Percentiles rank a stretch among this genome's conserved stretches.
Evolutionary conservation across 2,329 filamentous ascomycete genomes (phyloP).

Genomic region (Aureobasidium namibiae): DNA sequence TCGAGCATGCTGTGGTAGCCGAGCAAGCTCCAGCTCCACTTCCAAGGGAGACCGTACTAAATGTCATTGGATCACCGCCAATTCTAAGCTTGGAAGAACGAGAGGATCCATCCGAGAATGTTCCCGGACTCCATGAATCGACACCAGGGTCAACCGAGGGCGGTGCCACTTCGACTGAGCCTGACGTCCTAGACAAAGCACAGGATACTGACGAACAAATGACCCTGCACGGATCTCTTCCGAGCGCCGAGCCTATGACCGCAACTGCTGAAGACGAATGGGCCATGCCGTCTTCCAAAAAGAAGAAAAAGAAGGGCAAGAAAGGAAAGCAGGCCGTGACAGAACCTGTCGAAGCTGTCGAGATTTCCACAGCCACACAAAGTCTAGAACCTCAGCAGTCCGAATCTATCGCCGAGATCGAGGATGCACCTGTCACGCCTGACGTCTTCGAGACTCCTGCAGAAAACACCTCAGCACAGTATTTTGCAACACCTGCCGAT

Average conservation of each 20-base stretch:
- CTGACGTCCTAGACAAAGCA: neutral
- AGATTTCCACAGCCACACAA: neutral
- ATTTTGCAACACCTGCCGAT: neutral
- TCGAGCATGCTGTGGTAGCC: neutral
- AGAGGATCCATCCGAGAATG: too few relatives aligned
- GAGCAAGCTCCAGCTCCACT: neutral
- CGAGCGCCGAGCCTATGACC: neutral
- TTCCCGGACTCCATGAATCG: neutral
- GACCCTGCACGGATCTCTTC: neutral
- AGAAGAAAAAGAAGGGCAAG: slow-evolving; percentile 21
- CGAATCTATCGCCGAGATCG: neutral
- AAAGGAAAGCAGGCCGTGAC: slow-evolving; percentile 15
- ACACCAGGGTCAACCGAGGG: neutral
- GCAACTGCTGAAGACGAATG: slow-evolving; percentile 2
- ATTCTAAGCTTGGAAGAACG: too few relatives aligned
- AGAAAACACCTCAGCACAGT: neutral
- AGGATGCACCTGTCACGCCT: neutral
- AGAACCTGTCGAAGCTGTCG: neutral
- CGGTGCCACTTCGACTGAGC: neutral
- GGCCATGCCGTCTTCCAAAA: slow-evolving; percentile 13
- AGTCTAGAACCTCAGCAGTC: neutral
- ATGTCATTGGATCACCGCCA: neutral
- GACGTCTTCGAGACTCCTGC: slow-evolving; percentile 6
- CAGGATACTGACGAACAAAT: neutral
- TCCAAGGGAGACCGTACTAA: too few relatives aligned